Evolutionary conservation across 768 basidiomycete species (phyloP), one percentile per base, ranked within the genome.

Genomic region (Lactarius vividus): DNA sequence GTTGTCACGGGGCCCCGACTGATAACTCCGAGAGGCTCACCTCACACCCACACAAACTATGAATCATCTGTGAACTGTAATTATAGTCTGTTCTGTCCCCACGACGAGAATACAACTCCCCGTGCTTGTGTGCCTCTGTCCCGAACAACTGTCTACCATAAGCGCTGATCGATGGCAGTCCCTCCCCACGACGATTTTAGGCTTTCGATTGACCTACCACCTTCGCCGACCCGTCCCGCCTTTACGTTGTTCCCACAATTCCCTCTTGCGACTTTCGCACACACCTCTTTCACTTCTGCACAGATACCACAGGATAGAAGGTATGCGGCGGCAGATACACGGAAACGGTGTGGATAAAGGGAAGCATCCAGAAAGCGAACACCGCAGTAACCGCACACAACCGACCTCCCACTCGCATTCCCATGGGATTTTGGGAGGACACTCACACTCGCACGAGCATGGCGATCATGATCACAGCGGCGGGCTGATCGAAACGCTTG

Each of bases 361-460:
- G 53, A 61, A 57, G 44, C 46, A 57, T n/a, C 39, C 61, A 31
- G 57, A 56, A 23, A 15, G 49, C 16, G 33, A 55, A 26, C 53
- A 33, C 31, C 40, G 37, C 58, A 13, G 52, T 55, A 52, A 46
- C 20, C 52, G 63, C 44, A n/a, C n/a, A 2, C 44, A 2, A 20
- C 59, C 65, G 7, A 44, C 58, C 15, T 39, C 59, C 3, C 66
- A 67, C 37, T 31, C 66, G 4, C 70, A 69, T 29, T 57, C 61
- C 10, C 70, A 66, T 66, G 68, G 68, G 10, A 64, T 70, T 33
- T 66, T 70, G 16, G 61, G 61, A 39, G 62, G 67, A 55, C 70
- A 70, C 26, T 64, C 69, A 3, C 69, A 69, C n/a, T 59, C 61
- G 35, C 69, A 70, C 35, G 65, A n/a, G 11, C 42, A 66, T 13